Conservation (phyloP, 257 asterid genomes). For the Echites panduratus region DNA sequence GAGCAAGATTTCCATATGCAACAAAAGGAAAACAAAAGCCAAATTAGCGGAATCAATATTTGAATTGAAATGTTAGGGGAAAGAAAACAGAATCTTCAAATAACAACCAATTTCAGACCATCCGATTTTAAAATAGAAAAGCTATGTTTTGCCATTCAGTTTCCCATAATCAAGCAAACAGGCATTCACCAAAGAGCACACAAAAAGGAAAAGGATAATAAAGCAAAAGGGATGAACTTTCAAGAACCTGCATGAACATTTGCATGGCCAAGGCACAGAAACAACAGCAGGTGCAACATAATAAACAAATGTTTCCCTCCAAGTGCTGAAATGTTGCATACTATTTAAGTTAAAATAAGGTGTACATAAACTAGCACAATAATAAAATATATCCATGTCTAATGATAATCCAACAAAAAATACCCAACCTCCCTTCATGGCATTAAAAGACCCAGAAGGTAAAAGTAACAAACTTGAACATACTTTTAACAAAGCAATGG, state of each 20-base stretch:
- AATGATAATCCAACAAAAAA: neutral
- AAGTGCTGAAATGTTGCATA: no score
- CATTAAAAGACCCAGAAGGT: neutral
- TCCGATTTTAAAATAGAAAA: neutral
- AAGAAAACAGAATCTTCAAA: no score
- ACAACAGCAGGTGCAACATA: neutral
- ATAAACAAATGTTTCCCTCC: neutral
- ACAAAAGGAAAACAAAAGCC: no score
- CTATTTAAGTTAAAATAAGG: no score
- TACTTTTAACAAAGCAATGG: no score
- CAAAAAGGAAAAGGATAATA: neutral
- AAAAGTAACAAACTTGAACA: neutral
- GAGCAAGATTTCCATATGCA: no score
- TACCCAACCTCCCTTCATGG: neutral
- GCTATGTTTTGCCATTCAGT: no score
- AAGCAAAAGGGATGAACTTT: neutral
- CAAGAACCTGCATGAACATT: neutral
- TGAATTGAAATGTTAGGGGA: no score
- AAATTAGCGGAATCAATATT: no score
- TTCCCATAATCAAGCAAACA: neutral
- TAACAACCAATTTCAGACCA: neutral
- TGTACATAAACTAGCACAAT: neutral
- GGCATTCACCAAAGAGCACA: neutral
- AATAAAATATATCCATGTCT: no score
- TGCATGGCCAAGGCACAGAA: no score